A percentile compares a stretch with the other conserved stretches of the same genome.
Conservation (phyloP, 768 basidiomycete genomes). For the Mycena epipterygia region DNA sequence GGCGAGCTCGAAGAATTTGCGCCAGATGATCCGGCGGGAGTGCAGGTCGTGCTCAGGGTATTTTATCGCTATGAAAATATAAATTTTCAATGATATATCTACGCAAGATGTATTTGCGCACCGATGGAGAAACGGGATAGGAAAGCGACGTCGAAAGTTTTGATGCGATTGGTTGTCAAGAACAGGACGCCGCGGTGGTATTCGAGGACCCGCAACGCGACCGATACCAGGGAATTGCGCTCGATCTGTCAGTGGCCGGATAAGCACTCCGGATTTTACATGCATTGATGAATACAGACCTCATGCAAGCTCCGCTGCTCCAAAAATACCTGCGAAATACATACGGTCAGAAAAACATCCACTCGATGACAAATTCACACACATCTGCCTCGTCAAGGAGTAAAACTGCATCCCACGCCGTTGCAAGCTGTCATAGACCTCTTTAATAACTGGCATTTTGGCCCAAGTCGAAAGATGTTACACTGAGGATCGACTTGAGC, state of each 20-base stretch:
- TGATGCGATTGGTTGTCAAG: constrained; percentile 54
- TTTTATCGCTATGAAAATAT: constrained; percentile 37
- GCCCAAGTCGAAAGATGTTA: not conserved
- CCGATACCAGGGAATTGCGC: constrained; percentile 43
- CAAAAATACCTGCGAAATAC: constrained; percentile 35
- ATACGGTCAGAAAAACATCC: not conserved
- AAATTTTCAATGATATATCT: not conserved
- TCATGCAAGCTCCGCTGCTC: constrained; percentile 41
- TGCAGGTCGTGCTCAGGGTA: constrained; percentile 41
- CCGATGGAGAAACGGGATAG: constrained; percentile 53
- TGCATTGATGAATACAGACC: not conserved
- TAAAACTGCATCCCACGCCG: constrained; percentile 40
- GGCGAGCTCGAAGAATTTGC: constrained; percentile 42
- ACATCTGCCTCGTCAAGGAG: constrained; percentile 46
- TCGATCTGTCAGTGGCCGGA: constrained; percentile 10
- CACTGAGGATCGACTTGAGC: constrained; percentile 37
- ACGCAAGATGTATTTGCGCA: constrained; percentile 1
- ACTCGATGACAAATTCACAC: not conserved
- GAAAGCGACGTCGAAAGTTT: constrained; percentile 56
- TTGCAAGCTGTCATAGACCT: constrained; percentile 29
- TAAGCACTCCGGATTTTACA: not conserved
- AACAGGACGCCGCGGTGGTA: constrained; percentile 55
- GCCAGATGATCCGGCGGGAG: constrained; percentile 41
- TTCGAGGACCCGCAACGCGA: constrained; percentile 47
- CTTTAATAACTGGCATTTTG: not conserved